phyloP scores from a whole-genome alignment of 257 asterid species.

The Jacaranda copaia region DNA sequence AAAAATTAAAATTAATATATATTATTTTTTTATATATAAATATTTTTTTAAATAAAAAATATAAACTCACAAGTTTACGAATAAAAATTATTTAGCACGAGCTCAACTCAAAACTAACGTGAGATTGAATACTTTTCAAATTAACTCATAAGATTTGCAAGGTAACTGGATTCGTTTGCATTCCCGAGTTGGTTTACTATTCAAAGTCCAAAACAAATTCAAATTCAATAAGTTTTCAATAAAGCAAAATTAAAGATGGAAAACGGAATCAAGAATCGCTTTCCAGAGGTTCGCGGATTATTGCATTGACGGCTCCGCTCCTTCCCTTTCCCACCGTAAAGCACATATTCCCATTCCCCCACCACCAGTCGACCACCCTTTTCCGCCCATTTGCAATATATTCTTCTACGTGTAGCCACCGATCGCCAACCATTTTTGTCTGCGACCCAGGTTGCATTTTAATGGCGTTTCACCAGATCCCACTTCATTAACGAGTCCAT shows the following conservation, averaged over 20 bases:
- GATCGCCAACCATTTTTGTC: slow-evolving; percentile 39
- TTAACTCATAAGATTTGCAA: too few relatives aligned
- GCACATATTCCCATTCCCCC: slow-evolving; percentile 31
- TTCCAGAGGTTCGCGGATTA: slow-evolving; percentile 47
- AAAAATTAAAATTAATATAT: too few relatives aligned
- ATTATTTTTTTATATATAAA: too few relatives aligned
- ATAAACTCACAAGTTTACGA: too few relatives aligned
- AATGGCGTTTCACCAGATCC: slow-evolving; percentile 35
- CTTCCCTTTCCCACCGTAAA: slow-evolving; percentile 12
- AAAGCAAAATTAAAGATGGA: background rate
- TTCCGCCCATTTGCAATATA: slow-evolving; percentile 18
- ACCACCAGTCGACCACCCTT: slow-evolving; percentile 16
- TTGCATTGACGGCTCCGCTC: slow-evolving; percentile 31
- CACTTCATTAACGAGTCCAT: slow-evolving; percentile 21
- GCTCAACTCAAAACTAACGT: too few relatives aligned
- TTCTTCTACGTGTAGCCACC: slow-evolving; percentile 44
- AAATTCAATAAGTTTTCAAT: too few relatives aligned
- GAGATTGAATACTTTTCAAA: too few relatives aligned
- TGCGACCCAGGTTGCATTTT: slow-evolving; percentile 33
- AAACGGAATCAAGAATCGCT: slow-evolving; percentile 41
- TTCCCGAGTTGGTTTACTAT: too few relatives aligned
- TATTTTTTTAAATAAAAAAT: too few relatives aligned
- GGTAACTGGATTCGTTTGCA: too few relatives aligned
- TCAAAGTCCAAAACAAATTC: too few relatives aligned
- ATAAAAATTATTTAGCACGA: too few relatives aligned